Conservation (phyloP, 306 rosid genomes). For the Sophora flavescens region DNA sequence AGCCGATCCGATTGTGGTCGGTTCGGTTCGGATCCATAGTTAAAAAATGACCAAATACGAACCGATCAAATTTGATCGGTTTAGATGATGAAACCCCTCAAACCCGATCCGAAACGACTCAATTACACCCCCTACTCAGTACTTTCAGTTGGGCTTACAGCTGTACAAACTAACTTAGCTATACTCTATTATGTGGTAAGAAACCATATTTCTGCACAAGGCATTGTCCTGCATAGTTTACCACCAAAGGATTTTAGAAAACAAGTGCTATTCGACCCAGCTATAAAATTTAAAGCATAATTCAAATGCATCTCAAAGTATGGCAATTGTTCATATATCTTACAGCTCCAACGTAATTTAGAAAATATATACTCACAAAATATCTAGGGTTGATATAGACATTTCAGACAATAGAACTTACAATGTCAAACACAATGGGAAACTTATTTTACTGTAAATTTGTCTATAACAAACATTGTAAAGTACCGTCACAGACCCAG, state of each 20-base stretch:
- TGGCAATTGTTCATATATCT: neutral
- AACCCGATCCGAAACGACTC: too few species aligned
- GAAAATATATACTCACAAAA: neutral
- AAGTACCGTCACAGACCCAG: neutral
- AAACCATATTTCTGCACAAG: neutral
- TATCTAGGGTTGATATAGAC: neutral
- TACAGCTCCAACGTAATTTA: neutral
- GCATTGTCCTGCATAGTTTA: neutral
- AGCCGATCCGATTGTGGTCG: too few species aligned
- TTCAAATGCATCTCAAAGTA: neutral
- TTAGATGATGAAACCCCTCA: too few species aligned
- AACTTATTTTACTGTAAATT: slow-evolving; percentile 15
- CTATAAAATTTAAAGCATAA: neutral
- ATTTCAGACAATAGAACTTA: neutral
- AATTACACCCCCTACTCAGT: too few species aligned
- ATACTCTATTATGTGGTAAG: too few species aligned
- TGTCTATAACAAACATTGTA: neutral
- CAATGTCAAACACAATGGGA: neutral
- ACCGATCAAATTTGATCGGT: too few species aligned
- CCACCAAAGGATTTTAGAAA: neutral
- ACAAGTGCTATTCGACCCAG: neutral
- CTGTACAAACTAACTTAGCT: too few species aligned
- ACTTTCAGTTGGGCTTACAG: too few species aligned
- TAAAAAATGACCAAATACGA: too few species aligned
- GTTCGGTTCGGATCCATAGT: too few species aligned